Base-by-base conservation (phyloP, 768 basidiomycete species). In the Suillus subalutaceus region DNA sequence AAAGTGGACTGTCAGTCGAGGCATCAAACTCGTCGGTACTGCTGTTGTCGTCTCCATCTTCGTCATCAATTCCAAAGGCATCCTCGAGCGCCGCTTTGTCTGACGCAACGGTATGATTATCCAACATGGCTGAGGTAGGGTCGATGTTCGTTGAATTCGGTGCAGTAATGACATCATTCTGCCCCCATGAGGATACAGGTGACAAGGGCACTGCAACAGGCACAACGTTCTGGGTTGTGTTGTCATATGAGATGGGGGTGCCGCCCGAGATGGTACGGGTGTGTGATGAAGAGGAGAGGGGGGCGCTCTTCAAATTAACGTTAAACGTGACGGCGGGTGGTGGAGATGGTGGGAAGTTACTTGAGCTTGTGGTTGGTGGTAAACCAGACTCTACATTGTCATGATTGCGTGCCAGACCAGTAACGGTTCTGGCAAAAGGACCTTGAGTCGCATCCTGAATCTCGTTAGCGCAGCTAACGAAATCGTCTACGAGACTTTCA, bases 271-370 rank as follows among this genome's bases (percentile, higher is more conserved):
- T 59, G 2, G 63, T 43, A 58, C 61, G 67, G 26, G 62, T 32
- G 37, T 57, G 40, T n/a, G 65, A 52, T 12, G 69, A 66, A 46
- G 73, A 65, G 38, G 72, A 67, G 10, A 70, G 48, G 37, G 44
- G 26, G 18, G 57, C 3, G 9, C 8, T 30, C 16, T 20, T 41
- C 26, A 10, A 20, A 41, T 9, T 6, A 2, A 41, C 23, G 9
- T 18, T 41, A 26, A 2, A 30, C 40, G 58, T 26, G 40, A 16
- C 40, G 18, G 59, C 23, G 26, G 59, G 59, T 3, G n/a, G 23
- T 43, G 40, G 26, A 30, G 26, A 43, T 13, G 18, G 20, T 46
- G 44, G 15, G 26, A 43, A 12, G 18, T 60, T 30, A 20, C 16
- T 20, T 23, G 6, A 13, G 26, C 12, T 23, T 59, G 8, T 9